Percentiles rank a stretch among this genome's conserved stretches.
Conservation (phyloP, 2,329 filamentous ascomycete species). For the Cladosporium sp. region DNA sequence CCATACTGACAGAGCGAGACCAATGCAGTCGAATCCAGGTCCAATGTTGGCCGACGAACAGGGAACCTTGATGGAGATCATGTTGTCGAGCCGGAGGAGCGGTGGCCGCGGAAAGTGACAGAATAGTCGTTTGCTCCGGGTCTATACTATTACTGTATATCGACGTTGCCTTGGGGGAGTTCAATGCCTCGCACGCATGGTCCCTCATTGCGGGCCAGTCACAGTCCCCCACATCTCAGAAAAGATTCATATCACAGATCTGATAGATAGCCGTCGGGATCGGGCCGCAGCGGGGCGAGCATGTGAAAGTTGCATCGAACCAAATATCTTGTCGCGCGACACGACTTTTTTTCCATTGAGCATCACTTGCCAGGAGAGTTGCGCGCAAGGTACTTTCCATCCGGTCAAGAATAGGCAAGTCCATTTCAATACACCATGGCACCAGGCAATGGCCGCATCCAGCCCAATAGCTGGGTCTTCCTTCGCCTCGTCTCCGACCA, state of each 20-base stretch:
- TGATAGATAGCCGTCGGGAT: not conserved
- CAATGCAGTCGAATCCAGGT: slow-evolving; percentile 96
- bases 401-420: too few species aligned
- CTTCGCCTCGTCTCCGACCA: slow-evolving; percentile 55
- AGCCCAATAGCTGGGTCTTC: slow-evolving; percentile 34
- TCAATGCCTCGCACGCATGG: slow-evolving; percentile 1
- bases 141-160: not conserved
- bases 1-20: slow-evolving; percentile 88
- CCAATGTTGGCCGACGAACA: slow-evolving; percentile 97
- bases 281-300: not conserved
- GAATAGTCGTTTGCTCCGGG: slow-evolving; percentile 11
- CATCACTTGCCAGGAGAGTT: too few species aligned
- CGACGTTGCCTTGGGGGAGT: not conserved
- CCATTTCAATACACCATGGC: not conserved
- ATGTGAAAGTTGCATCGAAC: not conserved
- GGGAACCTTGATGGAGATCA: slow-evolving; percentile 52
- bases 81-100: slow-evolving; percentile 5
- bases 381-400: too few species aligned
- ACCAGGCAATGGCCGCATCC: slow-evolving; percentile 8
- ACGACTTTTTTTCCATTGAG: too few species aligned
- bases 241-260: not conserved
- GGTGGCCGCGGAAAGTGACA: slow-evolving; percentile 4
- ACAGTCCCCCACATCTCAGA: slow-evolving; percentile 2
- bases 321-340: too few species aligned
- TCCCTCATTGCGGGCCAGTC: slow-evolving; percentile 4